phyloP scores from a whole-genome alignment of 2,329 filamentous ascomycete genomes.

The Harringtonia aguacate region DNA sequence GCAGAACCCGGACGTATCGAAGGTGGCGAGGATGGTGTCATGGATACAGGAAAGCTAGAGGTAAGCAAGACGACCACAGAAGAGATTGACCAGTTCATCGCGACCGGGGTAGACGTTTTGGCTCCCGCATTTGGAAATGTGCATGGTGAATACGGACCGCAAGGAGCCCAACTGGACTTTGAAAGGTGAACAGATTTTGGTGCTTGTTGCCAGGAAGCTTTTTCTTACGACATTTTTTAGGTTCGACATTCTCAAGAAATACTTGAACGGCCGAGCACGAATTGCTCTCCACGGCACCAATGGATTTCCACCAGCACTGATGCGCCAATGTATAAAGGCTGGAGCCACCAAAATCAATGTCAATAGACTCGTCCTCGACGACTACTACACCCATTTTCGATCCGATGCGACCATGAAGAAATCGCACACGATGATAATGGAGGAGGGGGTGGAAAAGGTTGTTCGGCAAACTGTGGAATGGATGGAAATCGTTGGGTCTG shows the following conservation, averaged over 20 bases:
- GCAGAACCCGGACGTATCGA: constrained; percentile 64
- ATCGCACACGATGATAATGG: too few species aligned
- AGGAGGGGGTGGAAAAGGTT: too few species aligned
- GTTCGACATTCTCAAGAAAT: too few species aligned
- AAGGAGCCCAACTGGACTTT: constrained; percentile 12
- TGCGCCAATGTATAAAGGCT: constrained; percentile 37
- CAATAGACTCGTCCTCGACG: constrained; percentile 28
- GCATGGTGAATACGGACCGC: constrained; percentile 44
- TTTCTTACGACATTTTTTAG: too few species aligned
- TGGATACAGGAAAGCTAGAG: constrained; percentile 50
- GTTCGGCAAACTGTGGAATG: too few species aligned
- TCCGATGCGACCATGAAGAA: too few species aligned
- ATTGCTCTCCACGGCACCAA: constrained; percentile 47
- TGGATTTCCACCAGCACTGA: constrained; percentile 29
- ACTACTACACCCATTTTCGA: too few species aligned
- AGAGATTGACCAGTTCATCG: constrained; percentile 50
- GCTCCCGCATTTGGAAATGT: constrained; percentile 60
- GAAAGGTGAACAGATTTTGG: too few species aligned
- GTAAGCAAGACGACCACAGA: constrained; percentile 52
- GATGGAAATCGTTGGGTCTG: too few species aligned
- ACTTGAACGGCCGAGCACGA: constrained; percentile 24
- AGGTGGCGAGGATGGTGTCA: constrained; percentile 53
- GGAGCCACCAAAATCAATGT: constrained; percentile 49
- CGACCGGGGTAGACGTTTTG: constrained; percentile 54
- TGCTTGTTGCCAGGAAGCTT: too few species aligned